Percentiles rank a stretch among this genome's conserved stretches.
phyloP scores from a whole-genome alignment of 2,329 filamentous ascomycete genomes.

The Verticillium tricorpus region DNA sequence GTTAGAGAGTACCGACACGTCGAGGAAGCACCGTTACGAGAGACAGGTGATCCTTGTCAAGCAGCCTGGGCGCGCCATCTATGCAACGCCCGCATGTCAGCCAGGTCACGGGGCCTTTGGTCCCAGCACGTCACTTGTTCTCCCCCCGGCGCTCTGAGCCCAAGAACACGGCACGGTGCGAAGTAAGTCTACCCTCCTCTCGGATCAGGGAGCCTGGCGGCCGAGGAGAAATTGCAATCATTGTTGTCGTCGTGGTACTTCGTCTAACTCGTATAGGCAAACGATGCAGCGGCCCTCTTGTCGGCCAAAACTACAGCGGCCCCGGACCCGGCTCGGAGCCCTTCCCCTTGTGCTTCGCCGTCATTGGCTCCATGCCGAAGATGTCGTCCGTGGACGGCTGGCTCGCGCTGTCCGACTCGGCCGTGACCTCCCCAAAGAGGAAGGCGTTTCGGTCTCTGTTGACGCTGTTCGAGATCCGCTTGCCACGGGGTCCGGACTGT shows the following conservation, averaged over 20 bases:
- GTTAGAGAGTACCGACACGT: too few relatives aligned
- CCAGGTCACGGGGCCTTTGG: too few relatives aligned
- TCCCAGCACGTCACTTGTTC: too few relatives aligned
- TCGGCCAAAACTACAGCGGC: background rate
- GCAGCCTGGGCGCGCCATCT: too few relatives aligned
- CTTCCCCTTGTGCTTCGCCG: conserved; percentile 2
- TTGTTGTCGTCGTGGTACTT: background rate
- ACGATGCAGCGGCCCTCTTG: background rate
- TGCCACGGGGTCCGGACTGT: conserved; percentile 22
- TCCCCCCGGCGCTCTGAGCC: too few relatives aligned
- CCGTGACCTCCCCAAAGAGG: conserved; percentile 50
- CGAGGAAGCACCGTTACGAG: background rate
- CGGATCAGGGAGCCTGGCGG: too few relatives aligned
- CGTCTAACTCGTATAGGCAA: background rate
- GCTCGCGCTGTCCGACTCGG: conserved; percentile 28
- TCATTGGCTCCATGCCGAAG: conserved; percentile 50
- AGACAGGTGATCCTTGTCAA: too few relatives aligned
- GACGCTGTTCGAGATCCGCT: conserved; percentile 35
- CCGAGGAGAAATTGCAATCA: background rate
- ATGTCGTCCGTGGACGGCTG: conserved; percentile 42
- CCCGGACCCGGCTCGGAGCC: background rate
- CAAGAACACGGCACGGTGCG: too few relatives aligned
- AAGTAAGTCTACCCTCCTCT: too few relatives aligned
- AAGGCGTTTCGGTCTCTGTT: conserved; percentile 55
- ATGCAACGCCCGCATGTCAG: too few relatives aligned